Conservation (phyloP, 768 basidiomycete genomes). For the Tephrocybe sp. region DNA sequence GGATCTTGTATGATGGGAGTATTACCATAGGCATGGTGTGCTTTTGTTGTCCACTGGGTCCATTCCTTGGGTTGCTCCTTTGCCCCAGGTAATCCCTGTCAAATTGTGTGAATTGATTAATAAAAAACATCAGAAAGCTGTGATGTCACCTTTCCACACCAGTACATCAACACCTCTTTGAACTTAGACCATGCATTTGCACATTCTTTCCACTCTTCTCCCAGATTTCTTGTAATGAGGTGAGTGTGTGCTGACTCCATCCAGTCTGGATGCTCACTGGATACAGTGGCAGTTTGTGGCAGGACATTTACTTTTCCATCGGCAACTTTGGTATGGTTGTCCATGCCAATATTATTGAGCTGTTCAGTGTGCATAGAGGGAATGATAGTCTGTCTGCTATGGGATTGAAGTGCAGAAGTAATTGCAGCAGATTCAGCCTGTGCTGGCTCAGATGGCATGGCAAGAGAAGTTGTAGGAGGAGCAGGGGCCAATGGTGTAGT, state of each 20-base stretch:
- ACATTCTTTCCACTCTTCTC: not conserved
- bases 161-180: conserved; percentile 7
- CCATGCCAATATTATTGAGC: not conserved
- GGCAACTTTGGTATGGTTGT: not conserved
- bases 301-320: conserved; percentile 9
- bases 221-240: not conserved
- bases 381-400: conserved; percentile 1
- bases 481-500: no score
- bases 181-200: conserved; percentile 9
- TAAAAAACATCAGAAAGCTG: not conserved
- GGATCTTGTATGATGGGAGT: conserved; percentile 10
- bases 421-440: not conserved
- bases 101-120: not conserved
- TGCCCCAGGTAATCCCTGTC: not conserved
- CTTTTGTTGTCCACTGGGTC: conserved; percentile 13
- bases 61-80: conserved; percentile 14
- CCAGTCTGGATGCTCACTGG: not conserved
- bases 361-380: conserved; percentile 2
- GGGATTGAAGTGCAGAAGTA: not conserved
- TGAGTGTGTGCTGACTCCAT: not conserved
- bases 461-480: not conserved
- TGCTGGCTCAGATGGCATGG: not conserved
- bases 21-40: conserved; percentile 1
- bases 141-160: not conserved
- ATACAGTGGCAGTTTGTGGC: not conserved